A percentile compares a stretch with the other conserved stretches of the same genome.
These are phyloP conservation scores for Neonectria punicea DNA, from an alignment of 2,329 filamentous ascomycete species.

Conservation along the genomic window DNA sequence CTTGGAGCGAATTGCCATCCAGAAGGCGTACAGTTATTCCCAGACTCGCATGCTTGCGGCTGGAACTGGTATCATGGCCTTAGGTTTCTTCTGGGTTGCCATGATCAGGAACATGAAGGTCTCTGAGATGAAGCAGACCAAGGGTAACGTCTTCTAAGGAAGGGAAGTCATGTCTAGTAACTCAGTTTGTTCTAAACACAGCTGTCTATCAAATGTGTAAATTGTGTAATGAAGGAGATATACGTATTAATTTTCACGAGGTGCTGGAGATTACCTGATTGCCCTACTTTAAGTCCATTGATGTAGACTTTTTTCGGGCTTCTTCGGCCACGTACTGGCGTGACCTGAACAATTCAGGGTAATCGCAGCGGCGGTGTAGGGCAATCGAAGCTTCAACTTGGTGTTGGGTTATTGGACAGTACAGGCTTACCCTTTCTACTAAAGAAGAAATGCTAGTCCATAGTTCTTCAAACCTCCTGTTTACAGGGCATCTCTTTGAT, in stretches of 20 bases:
- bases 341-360: too few species aligned
- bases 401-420: too few species aligned
- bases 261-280: too few species aligned
- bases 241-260: not conserved
- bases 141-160: conserved; percentile 38
- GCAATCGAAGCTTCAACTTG: too few species aligned
- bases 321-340: not conserved
- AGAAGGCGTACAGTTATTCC: conserved; percentile 55
- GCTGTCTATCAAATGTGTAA: not conserved
- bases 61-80: conserved; percentile 38
- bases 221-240: not conserved
- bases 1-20: conserved; percentile 52
- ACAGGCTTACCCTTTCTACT: too few species aligned
- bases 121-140: conserved; percentile 33
- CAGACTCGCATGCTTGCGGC: conserved; percentile 52
- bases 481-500: too few species aligned
- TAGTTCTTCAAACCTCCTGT: too few species aligned
- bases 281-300: too few species aligned
- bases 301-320: not conserved
- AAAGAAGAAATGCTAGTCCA: too few species aligned
- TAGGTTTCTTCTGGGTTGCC: conserved; percentile 35
- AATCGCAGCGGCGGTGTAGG: too few species aligned
- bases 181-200: not conserved
- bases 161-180: not conserved
- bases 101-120: conserved; percentile 42